Evolutionary conservation across 2,329 filamentous ascomycete genomes (phyloP).

Genomic region (Fusarium udum): DNA sequence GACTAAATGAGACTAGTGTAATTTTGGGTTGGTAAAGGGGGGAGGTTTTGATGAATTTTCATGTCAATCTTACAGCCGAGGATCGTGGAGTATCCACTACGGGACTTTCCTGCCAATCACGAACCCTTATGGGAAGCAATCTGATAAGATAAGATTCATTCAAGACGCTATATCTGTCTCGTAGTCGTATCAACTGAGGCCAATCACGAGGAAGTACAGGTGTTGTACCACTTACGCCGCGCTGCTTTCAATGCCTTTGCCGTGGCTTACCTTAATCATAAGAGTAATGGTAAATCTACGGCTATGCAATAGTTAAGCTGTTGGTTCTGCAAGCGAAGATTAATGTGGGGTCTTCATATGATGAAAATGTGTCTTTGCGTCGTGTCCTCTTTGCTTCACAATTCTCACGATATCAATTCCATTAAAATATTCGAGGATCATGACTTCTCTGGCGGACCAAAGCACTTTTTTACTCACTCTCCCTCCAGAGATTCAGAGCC

Average conservation of each 20-base stretch:
- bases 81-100: neutral
- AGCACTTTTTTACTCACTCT: neutral
- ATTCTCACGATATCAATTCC: neutral
- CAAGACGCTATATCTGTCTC: neutral
- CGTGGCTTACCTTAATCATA: rapidly evolving
- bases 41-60: conserved; percentile 17
- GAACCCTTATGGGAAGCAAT: rapidly evolving
- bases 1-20: conserved; percentile 19
- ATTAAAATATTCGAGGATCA: rapidly evolving
- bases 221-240: rapidly evolving
- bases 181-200: rapidly evolving
- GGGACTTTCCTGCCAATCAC: neutral
- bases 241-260: neutral
- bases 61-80: neutral
- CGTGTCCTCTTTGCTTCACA: neutral
- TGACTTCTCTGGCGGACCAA: rapidly evolving
- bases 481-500: neutral
- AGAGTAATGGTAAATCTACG: neutral
- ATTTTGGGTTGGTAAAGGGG: conserved; percentile 3
- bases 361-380: neutral
- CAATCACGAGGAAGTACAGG: no score
- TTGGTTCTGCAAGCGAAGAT: neutral
- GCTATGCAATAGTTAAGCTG: neutral
- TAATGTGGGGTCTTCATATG: neutral
- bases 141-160: conserved; percentile 17